Base-by-base conservation (phyloP, 768 basidiomycete species). In the Serendipita sp. region DNA sequence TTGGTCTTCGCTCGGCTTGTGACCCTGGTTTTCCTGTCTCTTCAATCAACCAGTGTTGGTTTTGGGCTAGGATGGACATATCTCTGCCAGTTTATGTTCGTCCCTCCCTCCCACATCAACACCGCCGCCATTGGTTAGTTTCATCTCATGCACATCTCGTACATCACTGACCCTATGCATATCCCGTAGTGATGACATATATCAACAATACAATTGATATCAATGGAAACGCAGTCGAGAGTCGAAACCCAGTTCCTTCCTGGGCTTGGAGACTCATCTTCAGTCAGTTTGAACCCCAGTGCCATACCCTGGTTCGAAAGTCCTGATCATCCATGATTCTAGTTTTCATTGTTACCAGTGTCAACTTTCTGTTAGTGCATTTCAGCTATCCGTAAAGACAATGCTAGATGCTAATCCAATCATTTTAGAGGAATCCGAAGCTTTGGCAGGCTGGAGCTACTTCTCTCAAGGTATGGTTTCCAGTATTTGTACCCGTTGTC, bases 311-410 rank as follows among this genome's bases (percentile, higher is more conserved):
- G 7, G 38, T 7, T 41, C 7, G 38, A 41, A 41, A 41, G 38
- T 13, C 38, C 38, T 41, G 38, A 41, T 41, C 38, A 41, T 41
- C 5, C 38, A 5, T n/a, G 48, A 32, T 8, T 16, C 56, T 60
- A 60, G n/a, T 51, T 51, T 7, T 32, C 34, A 32, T 10, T 28
- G 56, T 60, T 30, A 28, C 32, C 34, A 28, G 56, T 8, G 56
- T 60, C 34, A 60, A 60, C 28, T n/a, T 60, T 60, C 56, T 60
- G 56, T 60, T n/a, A n/a, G 48, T 60, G 16, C 30, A 5, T 51
- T 51, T 32, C 24, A 24, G 24, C 24, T 24, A 24, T 51, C 48
- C 5, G n/a, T 18, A 8, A 8, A 51, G 30, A n/a, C 16, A 5
- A 7, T 8, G 5, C 13, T 7, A 16, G 34, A 16, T 28, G 16